phyloP scores from a whole-genome alignment of 139 green algal species.

The Marvania coccoides region DNA sequence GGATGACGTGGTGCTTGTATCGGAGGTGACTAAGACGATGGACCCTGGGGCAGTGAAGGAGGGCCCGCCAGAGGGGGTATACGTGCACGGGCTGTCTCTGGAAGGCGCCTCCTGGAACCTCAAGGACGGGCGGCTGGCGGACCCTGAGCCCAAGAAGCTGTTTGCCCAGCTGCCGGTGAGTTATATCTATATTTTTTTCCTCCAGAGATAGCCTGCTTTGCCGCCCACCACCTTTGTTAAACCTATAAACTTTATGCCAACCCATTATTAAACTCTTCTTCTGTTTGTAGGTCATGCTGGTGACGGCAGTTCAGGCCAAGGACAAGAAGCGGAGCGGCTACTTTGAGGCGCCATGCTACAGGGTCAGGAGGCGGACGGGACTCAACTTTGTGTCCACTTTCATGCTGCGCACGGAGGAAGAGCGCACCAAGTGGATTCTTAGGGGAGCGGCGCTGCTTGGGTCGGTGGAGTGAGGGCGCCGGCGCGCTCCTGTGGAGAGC shows the following conservation, averaged over 20 bases:
- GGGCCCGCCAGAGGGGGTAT: slow-evolving; percentile 78
- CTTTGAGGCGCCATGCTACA: slow-evolving; percentile 77
- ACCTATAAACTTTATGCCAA: not conserved
- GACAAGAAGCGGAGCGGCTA: slow-evolving; percentile 62
- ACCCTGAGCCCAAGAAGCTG: slow-evolving; percentile 87
- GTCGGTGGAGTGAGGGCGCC: slow-evolving; percentile 59
- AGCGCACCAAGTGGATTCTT: slow-evolving; percentile 78
- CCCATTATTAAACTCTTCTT: not conserved
- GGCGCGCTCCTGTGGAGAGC: not conserved
- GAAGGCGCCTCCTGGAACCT: slow-evolving; percentile 87
- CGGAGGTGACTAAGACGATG: slow-evolving; percentile 79
- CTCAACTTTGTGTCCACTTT: slow-evolving; percentile 88
- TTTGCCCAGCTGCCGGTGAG: slow-evolving; percentile 80
- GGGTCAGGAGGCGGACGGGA: slow-evolving; percentile 71
- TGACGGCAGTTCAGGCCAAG: slow-evolving; percentile 46
- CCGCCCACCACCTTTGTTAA: not conserved
- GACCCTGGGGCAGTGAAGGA: slow-evolving; percentile 65
- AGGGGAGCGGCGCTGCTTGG: slow-evolving; percentile 78
- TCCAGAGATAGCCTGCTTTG: not conserved
- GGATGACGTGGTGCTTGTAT: slow-evolving; percentile 89
- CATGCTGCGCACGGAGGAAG: slow-evolving; percentile 71
- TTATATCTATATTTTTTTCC: no score
- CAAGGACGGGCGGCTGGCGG: slow-evolving; percentile 76
- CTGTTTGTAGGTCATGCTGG: no score
- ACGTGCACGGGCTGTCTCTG: slow-evolving; percentile 87